Evolutionary conservation across 2,329 filamentous ascomycete genomes (phyloP), one percentile per base, ranked within the genome.

Genomic region (Fusarium sp.): DNA sequence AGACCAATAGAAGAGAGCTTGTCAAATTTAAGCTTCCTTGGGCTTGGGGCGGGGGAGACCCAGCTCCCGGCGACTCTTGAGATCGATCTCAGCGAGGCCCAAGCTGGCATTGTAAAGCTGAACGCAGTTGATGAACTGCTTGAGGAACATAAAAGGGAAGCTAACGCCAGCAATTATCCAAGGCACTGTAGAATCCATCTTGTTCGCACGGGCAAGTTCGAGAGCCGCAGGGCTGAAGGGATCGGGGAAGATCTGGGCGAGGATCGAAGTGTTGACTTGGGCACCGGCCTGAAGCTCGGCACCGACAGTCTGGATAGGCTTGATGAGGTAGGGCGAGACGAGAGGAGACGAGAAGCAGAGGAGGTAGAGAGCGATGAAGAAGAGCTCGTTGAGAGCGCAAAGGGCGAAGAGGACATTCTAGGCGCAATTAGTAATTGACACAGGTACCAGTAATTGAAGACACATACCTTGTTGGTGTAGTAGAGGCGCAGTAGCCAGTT

Each of bases 321-420:
- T 85, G 70, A 92, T 90, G 57, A 98, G 92, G 64, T 94, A 94
- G 3, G 96, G 95, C 4, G 94, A 96, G 61, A 98, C 90, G 41
- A 91, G 89, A 4, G 95, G 95, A 63, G 94, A 97, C 65, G 93
- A 97, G 87, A 99, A 99, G 77, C 95, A 98, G 66, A 99, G 92
- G 59, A 99, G 92, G 85, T 99, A 99, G 70, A 99, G 90, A 35
- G 94, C 95, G 80, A 99, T 98, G 87, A 99, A 99, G 88, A 98
- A 99, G 73, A 95, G 84, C 84, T 99, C 96, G 82, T 99, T 99
- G 74, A 97, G 84, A 64, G 90, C 88, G 86, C 96, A 99, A 83
- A 94, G 93, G 70, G 94, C 83, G 85, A 99, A 99, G 45, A 99
- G 88, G 49, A 99, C 95, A 60, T 87, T 92, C 95, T 98, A 52